Percentiles rank a stretch among this genome's conserved stretches.
These are phyloP conservation scores for Panellus pusillus DNA, from an alignment of 768 basidiomycete species.

Conservation along the genomic window DNA sequence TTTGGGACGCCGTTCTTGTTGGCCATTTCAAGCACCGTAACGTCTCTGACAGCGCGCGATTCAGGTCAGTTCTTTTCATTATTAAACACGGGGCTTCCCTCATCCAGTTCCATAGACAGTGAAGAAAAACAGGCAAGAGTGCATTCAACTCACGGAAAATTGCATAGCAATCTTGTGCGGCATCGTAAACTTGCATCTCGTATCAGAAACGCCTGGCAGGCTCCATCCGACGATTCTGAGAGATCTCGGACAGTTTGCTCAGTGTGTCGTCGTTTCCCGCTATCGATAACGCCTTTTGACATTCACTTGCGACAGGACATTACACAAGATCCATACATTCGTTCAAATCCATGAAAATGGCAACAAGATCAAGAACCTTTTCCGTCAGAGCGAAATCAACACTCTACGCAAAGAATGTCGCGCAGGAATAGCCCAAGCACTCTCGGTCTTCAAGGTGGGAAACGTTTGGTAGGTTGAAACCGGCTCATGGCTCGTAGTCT, in stretches of 20 bases:
- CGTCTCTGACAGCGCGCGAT: not conserved
- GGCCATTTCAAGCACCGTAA: not conserved
- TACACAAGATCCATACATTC: constrained; percentile 5
- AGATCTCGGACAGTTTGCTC: not conserved
- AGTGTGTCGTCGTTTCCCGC: not conserved
- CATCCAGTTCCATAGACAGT: not conserved
- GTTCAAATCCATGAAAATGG: not conserved
- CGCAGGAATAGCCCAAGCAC: not conserved
- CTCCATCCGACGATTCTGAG: not conserved
- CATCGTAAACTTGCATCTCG: not conserved
- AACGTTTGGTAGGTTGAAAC: not conserved
- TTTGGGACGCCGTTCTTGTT: not conserved
- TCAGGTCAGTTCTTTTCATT: no score
- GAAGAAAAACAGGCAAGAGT: not conserved
- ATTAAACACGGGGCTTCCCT: no score
- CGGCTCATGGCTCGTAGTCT: not conserved
- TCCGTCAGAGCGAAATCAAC: not conserved
- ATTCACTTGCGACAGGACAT: not conserved
- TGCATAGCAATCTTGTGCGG: not conserved
- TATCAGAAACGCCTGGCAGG: not conserved
- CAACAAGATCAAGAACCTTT: not conserved
- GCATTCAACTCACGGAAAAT: not conserved
- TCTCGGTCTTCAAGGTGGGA: not conserved
- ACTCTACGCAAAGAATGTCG: not conserved
- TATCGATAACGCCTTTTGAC: not conserved